Evolutionary conservation across 2,329 filamentous ascomycete genomes (phyloP), one percentile per base, ranked within the genome.

Genomic region (Claviceps purpurea): DNA sequence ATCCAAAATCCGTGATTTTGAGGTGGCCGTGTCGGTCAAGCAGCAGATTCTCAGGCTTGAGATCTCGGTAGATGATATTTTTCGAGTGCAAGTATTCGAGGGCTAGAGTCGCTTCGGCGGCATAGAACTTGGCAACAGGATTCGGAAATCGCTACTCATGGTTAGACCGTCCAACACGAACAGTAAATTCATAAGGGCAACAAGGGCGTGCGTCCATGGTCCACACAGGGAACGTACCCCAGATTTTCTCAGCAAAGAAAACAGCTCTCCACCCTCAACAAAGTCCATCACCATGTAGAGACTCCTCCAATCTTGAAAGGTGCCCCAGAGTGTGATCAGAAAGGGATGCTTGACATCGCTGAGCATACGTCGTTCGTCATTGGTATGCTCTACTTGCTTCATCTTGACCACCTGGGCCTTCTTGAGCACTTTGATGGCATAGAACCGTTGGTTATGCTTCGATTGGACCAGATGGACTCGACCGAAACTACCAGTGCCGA

Each of bases 271-370:
- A 60, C 93, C 93, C 70, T 98, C 93, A 51, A 98, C 91, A 73
- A 98, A 98, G 69, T 98, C 93, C 93, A 98, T 98, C 62, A 98
- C 93, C 93, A 98, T 98, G 78, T 98, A 98, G 39, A 98, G 74
- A 66, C 96, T 97, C 71, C 84, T 89, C 49, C 84, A 79, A 64
- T 98, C 93, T 67, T 97, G 91, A 69, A 97, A 98, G 10, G 93
- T 98, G 54, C 93, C 93, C 93, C 93, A 98, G 42, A 98, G 76
- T 1, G 93, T 98, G 65, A 98, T 93, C 57, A 98, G 76, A 72
- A 98, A 98, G 13, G 93, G 90, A 70, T 98, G 91, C 69, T 96
- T 95, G 67, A 97, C 93, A 67, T 95, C 87, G 66, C 89, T 87
- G 62, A 98, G 73, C 93, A 98, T 98, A 62, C 81, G 82, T 59